Percentiles rank a stretch among this genome's conserved stretches.
These are phyloP conservation scores for Rhodotorula diobovata DNA, from an alignment of 768 basidiomycete genomes.

Conservation along the genomic window DNA sequence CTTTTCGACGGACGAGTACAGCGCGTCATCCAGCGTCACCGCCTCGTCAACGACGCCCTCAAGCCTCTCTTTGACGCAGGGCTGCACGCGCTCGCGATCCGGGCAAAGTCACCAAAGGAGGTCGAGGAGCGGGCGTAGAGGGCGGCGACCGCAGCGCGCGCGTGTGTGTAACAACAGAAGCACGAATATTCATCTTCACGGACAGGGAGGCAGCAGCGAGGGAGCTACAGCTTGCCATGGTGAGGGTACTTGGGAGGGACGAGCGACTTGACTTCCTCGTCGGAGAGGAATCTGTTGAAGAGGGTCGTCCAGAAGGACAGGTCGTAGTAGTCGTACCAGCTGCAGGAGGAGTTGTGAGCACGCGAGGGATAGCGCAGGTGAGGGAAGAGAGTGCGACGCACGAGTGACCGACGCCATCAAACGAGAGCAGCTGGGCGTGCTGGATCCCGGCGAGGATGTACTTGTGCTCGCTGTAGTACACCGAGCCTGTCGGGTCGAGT, in stretches of 20 bases:
- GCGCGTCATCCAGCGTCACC: constrained; percentile 49
- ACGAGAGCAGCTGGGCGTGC: constrained; percentile 28
- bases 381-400: background rate
- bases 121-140: background rate
- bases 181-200: too few relatives aligned
- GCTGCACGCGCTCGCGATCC: constrained; percentile 50
- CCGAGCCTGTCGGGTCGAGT: constrained; percentile 7
- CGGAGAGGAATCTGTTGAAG: constrained; percentile 16
- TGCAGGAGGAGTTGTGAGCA: too few relatives aligned
- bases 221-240: background rate
- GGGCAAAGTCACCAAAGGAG: constrained; percentile 49
- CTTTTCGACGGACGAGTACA: constrained; percentile 43
- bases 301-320: constrained; percentile 9
- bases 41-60: constrained; percentile 50
- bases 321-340: constrained; percentile 36
- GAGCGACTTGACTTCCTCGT: constrained; percentile 9
- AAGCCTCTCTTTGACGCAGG: constrained; percentile 51
- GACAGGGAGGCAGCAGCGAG: too few relatives aligned
- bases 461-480: constrained; percentile 28
- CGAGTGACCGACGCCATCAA: constrained; percentile 32
- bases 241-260: background rate
- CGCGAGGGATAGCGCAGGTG: background rate
- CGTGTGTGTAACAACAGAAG: background rate
- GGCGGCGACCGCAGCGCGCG: background rate
- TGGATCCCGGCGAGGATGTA: constrained; percentile 21